Percentiles rank a stretch among this genome's conserved stretches.
Conservation (phyloP, 768 basidiomycete genomes). For the Leccinum uliginosum region DNA sequence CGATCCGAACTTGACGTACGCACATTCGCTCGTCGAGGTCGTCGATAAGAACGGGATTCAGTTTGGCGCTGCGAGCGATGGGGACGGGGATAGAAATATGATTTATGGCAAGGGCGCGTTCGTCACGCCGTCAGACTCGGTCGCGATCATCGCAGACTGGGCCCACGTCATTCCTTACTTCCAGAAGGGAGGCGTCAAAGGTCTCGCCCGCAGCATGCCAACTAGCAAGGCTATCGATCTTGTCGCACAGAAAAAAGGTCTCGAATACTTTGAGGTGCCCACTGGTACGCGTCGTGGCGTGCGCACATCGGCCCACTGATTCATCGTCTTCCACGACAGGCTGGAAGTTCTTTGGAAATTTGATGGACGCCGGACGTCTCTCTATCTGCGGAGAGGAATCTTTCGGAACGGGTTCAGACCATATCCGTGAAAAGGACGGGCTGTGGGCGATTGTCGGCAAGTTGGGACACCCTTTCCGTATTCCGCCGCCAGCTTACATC, state of each 20-base stretch:
- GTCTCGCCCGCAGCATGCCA: constrained; percentile 95
- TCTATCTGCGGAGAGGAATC: constrained; percentile 99
- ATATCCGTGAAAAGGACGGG: constrained; percentile 99
- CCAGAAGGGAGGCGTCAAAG: constrained; percentile 85
- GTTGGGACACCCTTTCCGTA: constrained; percentile 24
- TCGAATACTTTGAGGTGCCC: constrained; percentile 94
- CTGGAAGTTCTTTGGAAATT: constrained; percentile 99
- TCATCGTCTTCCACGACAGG: constrained; percentile 42
- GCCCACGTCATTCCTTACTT: constrained; percentile 90
- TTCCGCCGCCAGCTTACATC: constrained; percentile 5
- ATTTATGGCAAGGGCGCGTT: constrained; percentile 98
- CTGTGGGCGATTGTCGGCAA: constrained; percentile 94
- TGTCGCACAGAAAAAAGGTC: constrained; percentile 88
- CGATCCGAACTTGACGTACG: constrained; percentile 97
- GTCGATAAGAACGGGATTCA: constrained; percentile 84
- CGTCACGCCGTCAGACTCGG: constrained; percentile 96
- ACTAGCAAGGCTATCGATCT: constrained; percentile 95
- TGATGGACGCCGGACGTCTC: constrained; percentile 97
- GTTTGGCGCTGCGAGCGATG: constrained; percentile 96
- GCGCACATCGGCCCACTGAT: background rate
- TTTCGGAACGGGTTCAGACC: constrained; percentile 99
- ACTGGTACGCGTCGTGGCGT: constrained; percentile 59
- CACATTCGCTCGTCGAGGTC: constrained; percentile 85
- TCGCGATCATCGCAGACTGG: constrained; percentile 99
- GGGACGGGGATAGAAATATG: constrained; percentile 99